Base-by-base conservation (phyloP, 1,284 basidiomycete species). In the Ustilago sp. region DNA sequence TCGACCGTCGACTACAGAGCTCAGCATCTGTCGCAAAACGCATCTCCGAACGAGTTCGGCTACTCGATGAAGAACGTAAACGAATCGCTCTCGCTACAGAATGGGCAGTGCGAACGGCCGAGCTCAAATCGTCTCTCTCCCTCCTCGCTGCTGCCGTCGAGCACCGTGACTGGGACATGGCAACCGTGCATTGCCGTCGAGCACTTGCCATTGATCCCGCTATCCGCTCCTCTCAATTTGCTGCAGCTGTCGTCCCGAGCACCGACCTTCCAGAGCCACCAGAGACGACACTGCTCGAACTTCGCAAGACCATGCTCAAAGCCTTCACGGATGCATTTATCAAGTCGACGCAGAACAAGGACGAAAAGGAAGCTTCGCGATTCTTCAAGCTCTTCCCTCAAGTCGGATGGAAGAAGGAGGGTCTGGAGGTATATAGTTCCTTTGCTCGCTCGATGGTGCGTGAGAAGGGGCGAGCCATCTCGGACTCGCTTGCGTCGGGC, bases 381-480 rank as follows among this genome's bases (percentile, higher is more conserved):
- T 99, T 94, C 88, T 98, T 99, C 89, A 95, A 97, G 84, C 89
- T 99, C 2, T 98, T 99, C 87, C 96, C 97, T 2, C 91, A 92
- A 1, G 94, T 99, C 58, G 94, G 94, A 5, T 89, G 89, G 56
- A 88, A 89, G 15, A 88, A 89, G n/a, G 93, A 96, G 85, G 97
- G 97, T 0, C 88, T 99, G n/a, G 91, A 93, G 71, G 93, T 92
- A 0, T 99, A 99, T 87, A 93, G 94, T 0, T 90, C 91, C 17
- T 99, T 98, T 87, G 94, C 98, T 3, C 91, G 95, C 4, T 92
- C 93, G 68, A 90, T 99, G 51, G 94, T 99, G 59, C 70, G 79
- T 7, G 79, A 79, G 9, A 71, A 76, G 19, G 82, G 79, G 0
- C 59, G 68, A 9, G 52, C 55, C 41, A 77, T 84, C 28, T 61